A percentile compares a stretch with the other conserved stretches of the same genome.
phyloP scores from a whole-genome alignment of 2,329 filamentous ascomycete genomes.

The Mollisiaceae sp. region DNA sequence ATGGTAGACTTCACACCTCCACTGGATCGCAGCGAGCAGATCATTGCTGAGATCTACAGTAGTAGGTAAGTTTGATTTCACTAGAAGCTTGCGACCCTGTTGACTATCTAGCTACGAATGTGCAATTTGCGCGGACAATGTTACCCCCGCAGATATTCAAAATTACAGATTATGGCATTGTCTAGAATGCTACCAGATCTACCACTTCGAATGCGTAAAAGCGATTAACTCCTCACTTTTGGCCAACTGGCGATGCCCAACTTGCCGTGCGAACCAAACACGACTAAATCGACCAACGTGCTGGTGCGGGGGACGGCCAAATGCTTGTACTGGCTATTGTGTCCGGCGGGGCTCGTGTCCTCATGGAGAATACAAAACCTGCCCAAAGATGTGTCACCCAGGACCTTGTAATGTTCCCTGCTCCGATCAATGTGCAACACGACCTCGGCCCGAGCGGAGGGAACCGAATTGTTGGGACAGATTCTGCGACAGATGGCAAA shows the following conservation, averaged over 20 bases:
- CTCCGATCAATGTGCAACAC: not conserved
- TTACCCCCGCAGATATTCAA: not conserved
- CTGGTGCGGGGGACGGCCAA: slow-evolving; percentile 3
- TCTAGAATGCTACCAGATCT: slow-evolving; percentile 21
- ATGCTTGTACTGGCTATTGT: slow-evolving; percentile 26
- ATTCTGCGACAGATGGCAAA: slow-evolving; percentile 1
- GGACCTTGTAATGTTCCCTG: slow-evolving; percentile 29
- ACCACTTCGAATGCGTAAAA: slow-evolving; percentile 26
- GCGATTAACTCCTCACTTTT: not conserved
- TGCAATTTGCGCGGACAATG: slow-evolving; percentile 19
- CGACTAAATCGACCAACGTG: not conserved
- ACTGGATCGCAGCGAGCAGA: not conserved
- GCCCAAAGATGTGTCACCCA: slow-evolving; percentile 29
- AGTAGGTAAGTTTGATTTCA: slow-evolving; percentile 18
- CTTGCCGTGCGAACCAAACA: not conserved
- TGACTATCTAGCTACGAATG: slow-evolving; percentile 17
- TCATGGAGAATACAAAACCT: slow-evolving; percentile 19
- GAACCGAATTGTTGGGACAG: slow-evolving; percentile 17
- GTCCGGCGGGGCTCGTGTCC: slow-evolving; percentile 13
- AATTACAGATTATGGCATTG: slow-evolving; percentile 28
- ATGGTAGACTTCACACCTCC: not conserved
- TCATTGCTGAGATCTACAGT: slow-evolving; percentile 25
- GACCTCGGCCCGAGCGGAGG: not conserved
- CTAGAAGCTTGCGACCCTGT: not conserved
- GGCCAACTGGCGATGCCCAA: not conserved